Base-by-base conservation (phyloP, 192 early-diverging fungal species). In the Coemansia sp. region DNA sequence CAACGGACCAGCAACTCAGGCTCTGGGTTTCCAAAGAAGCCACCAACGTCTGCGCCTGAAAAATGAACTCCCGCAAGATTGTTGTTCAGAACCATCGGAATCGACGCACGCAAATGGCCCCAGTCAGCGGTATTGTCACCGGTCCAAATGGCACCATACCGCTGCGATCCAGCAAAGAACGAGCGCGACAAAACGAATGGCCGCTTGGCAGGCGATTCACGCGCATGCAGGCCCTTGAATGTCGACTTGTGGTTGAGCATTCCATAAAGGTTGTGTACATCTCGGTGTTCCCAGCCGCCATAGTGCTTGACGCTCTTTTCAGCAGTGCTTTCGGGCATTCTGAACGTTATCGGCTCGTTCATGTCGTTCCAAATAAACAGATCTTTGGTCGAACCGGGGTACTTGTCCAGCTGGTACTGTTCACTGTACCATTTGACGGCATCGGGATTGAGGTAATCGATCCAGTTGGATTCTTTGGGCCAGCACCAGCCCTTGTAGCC, bases 321-420 rank as follows among this genome's bases (percentile, higher is more conserved):
- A 84, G 94, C 91, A 1, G 96, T 95, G 42, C 93, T 95, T 67
- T 99, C 97, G 29, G 97, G 95, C 3, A 95, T 95, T 75, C 79
- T 95, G 70, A 98, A 98, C 4, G 97, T 89, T 7, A 90, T 88
- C 0, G 95, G 96, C 82, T 99, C 97, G 75, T 99, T 99, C 97
- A 99, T 99, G 70, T 99, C 97, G 81, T 97, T 98, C 97, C 97
- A 99, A 0, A 94, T 90, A 74, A 91, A 94, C 20, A 98, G 85
- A 49, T 71, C 71, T 21, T 83, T 79, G 16, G 94, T 92, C 6
- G 92, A 92, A 23, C 91, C 93, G 62, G 89, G 74, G 79, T 96
- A 99, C 51, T 90, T 82, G 72, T 87, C 84, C 67, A 90, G 88
- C 9, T 73, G 60, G 75, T 95, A 99, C 70, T 89, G 82, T 18